phyloP scores from a whole-genome alignment of 306 rosid genomes.

The Vicia faba region DNA sequence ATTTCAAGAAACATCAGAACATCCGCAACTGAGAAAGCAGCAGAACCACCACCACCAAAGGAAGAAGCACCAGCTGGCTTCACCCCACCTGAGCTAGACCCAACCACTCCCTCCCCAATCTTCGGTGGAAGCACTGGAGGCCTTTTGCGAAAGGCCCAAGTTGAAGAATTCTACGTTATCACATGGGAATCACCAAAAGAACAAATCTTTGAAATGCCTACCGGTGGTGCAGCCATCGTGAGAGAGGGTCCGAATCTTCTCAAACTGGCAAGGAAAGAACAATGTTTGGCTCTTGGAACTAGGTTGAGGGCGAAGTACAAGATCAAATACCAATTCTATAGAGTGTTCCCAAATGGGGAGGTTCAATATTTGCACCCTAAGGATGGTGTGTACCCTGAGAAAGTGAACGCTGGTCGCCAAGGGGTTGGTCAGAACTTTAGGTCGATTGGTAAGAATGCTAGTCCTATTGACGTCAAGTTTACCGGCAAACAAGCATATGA shows the following conservation, averaged over 20 bases:
- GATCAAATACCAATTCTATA: constrained; percentile 93
- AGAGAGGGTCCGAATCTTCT: constrained; percentile 85
- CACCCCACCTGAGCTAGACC: constrained; percentile 90
- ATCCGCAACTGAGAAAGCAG: constrained; percentile 10
- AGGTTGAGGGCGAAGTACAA: constrained; percentile 90
- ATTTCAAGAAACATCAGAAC: constrained; percentile 42
- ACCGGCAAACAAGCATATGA: constrained; percentile 89
- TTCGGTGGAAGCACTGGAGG: constrained; percentile 97
- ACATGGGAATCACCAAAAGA: constrained; percentile 95
- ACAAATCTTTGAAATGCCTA: constrained; percentile 97
- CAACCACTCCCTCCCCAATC: constrained; percentile 88
- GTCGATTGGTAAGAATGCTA: constrained; percentile 93
- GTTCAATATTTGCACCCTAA: constrained; percentile 96
- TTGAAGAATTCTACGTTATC: constrained; percentile 90
- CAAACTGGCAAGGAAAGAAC: constrained; percentile 91
- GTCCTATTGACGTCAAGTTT: constrained; percentile 92
- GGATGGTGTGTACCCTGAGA: constrained; percentile 98
- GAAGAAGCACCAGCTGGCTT: constrained; percentile 81
- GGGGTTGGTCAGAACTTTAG: constrained; percentile 87
- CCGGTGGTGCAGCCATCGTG: constrained; percentile 99
- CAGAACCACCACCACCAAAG: neutral
- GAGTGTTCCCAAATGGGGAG: constrained; percentile 97
- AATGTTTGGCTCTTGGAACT: constrained; percentile 91
- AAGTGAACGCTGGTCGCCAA: constrained; percentile 93
- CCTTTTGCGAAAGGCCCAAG: constrained; percentile 82